Evolutionary conservation across 805 yeast genomes (phyloP), one percentile per base, ranked within the genome.

Genomic region (Dipodascus albidus): DNA sequence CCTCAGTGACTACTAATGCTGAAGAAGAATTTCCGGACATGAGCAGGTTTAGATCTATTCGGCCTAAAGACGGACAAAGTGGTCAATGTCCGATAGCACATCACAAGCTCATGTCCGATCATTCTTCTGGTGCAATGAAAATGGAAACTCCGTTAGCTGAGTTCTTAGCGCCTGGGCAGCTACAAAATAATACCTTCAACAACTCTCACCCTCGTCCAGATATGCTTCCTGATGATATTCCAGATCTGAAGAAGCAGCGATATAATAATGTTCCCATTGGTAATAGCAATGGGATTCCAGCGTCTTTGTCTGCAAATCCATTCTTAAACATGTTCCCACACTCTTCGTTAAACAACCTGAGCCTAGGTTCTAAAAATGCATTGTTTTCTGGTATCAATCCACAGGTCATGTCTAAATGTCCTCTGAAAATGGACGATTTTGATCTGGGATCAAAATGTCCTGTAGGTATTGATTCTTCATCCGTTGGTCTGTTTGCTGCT

Each of bases 381-480:
- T 38, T 38, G 44, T 38, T 38, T 17, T 38, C 44, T 17, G 44
- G 44, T 38, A 38, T 38, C 44, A 38, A 38, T 38, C 44, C 44
- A 11, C 44, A 38, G 44, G 44, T 17, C 20, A 38, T 38, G 44
- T 6, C 44, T 8, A 38, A 38, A 17, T 38, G 44, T 14, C 44
- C 44, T 4, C 20, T 38, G 44, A 38, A 38, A 38, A 38, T 38
- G 44, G 44, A 38, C 6, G 44, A 38, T 14, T 38, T 38, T 38
- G 44, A 38, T 38, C 44, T 38, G 44, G 44, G 44, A 38, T 38
- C 44, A 17, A 38, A 38, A 14, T 38, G 44, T 38, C 44, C 44
- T 6, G 44, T 38, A 6, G 15, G 15, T 6, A 38, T 38, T 11
- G 44, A 38, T 19, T 38, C 38, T 9, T 31, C 44, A 6, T 38